A percentile compares a stretch with the other conserved stretches of the same genome.
Conservation (phyloP, 306 rosid genomes). For the Trifolium fragiferum region DNA sequence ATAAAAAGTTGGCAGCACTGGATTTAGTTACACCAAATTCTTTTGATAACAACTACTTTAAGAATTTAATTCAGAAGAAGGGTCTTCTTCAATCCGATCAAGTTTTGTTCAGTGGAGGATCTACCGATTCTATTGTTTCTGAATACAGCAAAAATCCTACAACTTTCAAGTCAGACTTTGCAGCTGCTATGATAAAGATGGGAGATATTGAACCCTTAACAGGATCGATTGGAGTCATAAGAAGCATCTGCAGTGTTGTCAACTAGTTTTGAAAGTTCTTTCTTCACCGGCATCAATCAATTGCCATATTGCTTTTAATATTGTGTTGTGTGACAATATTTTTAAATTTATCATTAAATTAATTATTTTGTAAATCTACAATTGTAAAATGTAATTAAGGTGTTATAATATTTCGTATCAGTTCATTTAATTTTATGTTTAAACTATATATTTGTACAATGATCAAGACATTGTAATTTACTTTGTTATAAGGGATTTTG, state of each 20-base stretch:
- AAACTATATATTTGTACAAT: no score
- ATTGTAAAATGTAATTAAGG: no score
- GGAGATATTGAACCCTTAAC: constrained; percentile 43
- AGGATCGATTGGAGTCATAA: constrained; percentile 38
- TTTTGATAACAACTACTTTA: constrained; percentile 62
- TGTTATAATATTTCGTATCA: no score
- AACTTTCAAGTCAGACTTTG: constrained; percentile 44
- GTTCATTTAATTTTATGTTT: no score
- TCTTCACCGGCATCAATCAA: not conserved
- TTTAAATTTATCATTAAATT: no score
- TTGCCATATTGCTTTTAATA: not conserved
- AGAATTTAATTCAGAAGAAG: constrained; percentile 60
- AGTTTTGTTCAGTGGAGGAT: constrained; percentile 45
- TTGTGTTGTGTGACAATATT: no score
- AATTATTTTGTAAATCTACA: no score
- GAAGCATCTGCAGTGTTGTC: constrained; percentile 38
- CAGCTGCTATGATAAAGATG: constrained; percentile 54
- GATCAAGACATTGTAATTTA: no score
- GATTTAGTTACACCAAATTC: constrained; percentile 67
- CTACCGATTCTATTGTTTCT: constrained; percentile 34
- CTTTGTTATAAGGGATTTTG: no score
- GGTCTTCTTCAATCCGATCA: constrained; percentile 64
- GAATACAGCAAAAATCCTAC: constrained; percentile 46
- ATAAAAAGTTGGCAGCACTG: constrained; percentile 51
- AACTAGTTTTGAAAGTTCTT: constrained; percentile 14